Evolutionary conservation across 805 yeast genomes (phyloP).

Genomic region (Schizosaccharomyces japonicus): DNA sequence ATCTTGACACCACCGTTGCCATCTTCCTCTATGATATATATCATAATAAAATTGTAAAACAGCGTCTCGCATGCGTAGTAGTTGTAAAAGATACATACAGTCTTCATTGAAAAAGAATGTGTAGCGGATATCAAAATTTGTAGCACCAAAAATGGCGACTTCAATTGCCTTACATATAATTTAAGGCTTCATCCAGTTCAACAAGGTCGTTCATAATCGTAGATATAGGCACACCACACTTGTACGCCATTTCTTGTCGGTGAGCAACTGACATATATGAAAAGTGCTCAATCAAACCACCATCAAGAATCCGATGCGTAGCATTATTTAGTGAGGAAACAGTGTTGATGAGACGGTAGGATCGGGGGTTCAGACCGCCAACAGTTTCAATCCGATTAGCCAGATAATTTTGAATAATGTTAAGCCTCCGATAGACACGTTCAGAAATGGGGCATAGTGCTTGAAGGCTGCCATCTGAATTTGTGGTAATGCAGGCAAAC

Average conservation of each 20-base stretch:
- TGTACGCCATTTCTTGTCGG: conserved; percentile 8
- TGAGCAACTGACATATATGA: conserved; percentile 7
- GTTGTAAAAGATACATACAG: too few relatives aligned
- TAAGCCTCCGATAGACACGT: conserved; percentile 50
- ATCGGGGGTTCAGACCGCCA: conserved; percentile 57
- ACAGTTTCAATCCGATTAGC: conserved; percentile 48
- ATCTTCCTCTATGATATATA: too few relatives aligned
- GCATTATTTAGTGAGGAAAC: neutral
- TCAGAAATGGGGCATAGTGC: conserved; percentile 56
- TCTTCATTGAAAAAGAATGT: too few relatives aligned
- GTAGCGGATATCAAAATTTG: too few relatives aligned
- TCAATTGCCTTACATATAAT: conserved; percentile 10
- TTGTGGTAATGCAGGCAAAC: conserved; percentile 40
- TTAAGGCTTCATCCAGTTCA: conserved; percentile 9
- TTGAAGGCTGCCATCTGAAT: conserved; percentile 57
- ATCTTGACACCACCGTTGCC: too few relatives aligned
- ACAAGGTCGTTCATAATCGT: conserved; percentile 9
- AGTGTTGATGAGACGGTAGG: conserved; percentile 9
- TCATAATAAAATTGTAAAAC: too few relatives aligned
- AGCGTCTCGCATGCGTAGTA: too few relatives aligned
- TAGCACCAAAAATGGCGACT: too few relatives aligned
- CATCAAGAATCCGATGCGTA: neutral
- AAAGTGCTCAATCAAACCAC: neutral
- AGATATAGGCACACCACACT: conserved; percentile 9
- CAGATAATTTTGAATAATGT: conserved; percentile 68